Conservation (phyloP, 1,284 basidiomycete species). For the Trichosporon asahii region DNA sequence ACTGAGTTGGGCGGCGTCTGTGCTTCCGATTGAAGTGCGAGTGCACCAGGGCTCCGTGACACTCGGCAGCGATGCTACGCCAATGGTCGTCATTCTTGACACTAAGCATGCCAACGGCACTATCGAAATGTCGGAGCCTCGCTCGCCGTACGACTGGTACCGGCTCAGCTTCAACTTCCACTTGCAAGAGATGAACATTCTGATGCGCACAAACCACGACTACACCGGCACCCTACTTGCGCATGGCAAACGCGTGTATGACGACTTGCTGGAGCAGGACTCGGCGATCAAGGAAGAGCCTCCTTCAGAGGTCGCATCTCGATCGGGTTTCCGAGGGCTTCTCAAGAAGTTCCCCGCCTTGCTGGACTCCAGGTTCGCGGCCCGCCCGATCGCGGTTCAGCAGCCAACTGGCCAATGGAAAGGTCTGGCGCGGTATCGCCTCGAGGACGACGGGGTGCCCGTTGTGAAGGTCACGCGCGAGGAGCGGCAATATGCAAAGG, state of each 20-base stretch:
- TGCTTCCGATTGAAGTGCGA: slow-evolving; percentile 74
- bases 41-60: slow-evolving; percentile 71
- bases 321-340: slow-evolving; percentile 41
- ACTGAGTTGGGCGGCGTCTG: slow-evolving; percentile 35
- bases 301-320: slow-evolving; percentile 40
- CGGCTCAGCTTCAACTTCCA: slow-evolving; percentile 70
- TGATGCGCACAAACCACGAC: slow-evolving; percentile 70
- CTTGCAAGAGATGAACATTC: slow-evolving; percentile 64
- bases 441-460: slow-evolving; percentile 24
- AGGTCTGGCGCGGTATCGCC: slow-evolving; percentile 53
- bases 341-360: slow-evolving; percentile 42
- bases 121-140: slow-evolving; percentile 70
- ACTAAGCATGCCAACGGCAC: slow-evolving; percentile 70
- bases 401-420: slow-evolving; percentile 41
- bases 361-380: slow-evolving; percentile 38
- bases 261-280: slow-evolving; percentile 58
- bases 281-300: slow-evolving; percentile 35
- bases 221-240: slow-evolving; percentile 65
- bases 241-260: slow-evolving; percentile 64
- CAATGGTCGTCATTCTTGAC: slow-evolving; percentile 72
- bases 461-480: slow-evolving; percentile 26
- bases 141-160: slow-evolving; percentile 73
- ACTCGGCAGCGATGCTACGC: slow-evolving; percentile 77
- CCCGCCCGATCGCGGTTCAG: slow-evolving; percentile 19
- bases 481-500: slow-evolving; percentile 74